Evolutionary conservation across 1,284 basidiomycete genomes (phyloP).

Genomic region (Apiotrichum domesticum): DNA sequence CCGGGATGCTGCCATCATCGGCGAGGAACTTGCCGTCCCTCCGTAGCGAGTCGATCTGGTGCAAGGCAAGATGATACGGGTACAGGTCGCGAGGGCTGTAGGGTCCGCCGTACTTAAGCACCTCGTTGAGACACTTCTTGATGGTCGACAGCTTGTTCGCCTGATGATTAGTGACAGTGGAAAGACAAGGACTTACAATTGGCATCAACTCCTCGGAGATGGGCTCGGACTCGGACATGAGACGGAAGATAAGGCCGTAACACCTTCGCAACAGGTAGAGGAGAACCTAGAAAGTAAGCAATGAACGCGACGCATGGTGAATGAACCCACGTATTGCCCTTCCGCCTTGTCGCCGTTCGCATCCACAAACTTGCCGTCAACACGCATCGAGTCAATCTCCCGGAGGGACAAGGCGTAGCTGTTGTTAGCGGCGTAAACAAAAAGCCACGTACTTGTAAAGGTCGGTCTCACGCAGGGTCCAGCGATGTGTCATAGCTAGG

Average conservation of each 20-base stretch:
- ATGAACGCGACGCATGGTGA: neutral
- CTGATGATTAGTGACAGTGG: conserved; percentile 47
- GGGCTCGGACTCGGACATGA: conserved; percentile 95
- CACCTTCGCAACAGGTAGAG: conserved; percentile 89
- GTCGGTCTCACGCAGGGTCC: conserved; percentile 95
- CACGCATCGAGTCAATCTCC: conserved; percentile 93
- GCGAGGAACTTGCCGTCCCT: conserved; percentile 91
- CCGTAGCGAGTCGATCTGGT: conserved; percentile 90
- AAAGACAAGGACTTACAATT: conserved; percentile 58
- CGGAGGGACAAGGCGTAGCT: conserved; percentile 85
- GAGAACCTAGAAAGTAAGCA: conserved; percentile 58
- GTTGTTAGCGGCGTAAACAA: conserved; percentile 1
- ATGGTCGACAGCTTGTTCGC: conserved; percentile 89
- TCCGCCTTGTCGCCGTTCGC: conserved; percentile 71
- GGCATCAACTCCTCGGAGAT: conserved; percentile 99
- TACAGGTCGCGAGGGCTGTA: conserved; percentile 94
- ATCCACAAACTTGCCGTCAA: conserved; percentile 96
- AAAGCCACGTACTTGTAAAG: conserved; percentile 59
- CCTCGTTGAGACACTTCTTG: conserved; percentile 96
- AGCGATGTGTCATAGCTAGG: conserved; percentile 82
- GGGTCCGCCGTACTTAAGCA: conserved; percentile 91
- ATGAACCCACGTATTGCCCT: conserved; percentile 33
- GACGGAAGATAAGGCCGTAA: conserved; percentile 89
- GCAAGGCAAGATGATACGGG: conserved; percentile 90
- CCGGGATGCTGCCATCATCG: conserved; percentile 63